These are phyloP conservation scores for Dendrobium nobile DNA, from an alignment of 106 monocot genomes.

Conservation along the genomic window DNA sequence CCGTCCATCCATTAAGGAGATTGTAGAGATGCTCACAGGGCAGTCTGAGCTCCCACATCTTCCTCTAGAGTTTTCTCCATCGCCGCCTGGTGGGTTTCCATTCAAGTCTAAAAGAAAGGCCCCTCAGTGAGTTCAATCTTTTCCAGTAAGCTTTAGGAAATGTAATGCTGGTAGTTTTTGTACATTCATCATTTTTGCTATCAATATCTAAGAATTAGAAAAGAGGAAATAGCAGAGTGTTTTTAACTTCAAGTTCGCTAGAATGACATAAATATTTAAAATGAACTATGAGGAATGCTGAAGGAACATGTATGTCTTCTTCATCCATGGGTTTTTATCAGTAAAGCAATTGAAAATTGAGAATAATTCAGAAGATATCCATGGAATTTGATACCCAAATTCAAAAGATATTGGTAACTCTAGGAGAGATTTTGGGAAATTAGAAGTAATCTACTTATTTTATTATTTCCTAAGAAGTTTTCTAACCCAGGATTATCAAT, in stretches of 20 bases:
- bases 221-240: not conserved
- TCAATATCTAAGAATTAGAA: not conserved
- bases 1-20: slow-evolving; percentile 61
- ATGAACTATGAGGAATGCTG: not conserved
- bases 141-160: slow-evolving; percentile 1
- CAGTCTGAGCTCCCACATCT: slow-evolving; percentile 61
- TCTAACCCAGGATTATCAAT: no score
- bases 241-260: not conserved
- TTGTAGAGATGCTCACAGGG: slow-evolving; percentile 75
- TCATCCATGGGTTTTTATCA: slow-evolving; percentile 1
- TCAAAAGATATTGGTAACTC: not conserved
- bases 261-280: not conserved
- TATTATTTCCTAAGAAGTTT: no score
- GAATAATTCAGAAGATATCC: not conserved
- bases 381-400: not conserved
- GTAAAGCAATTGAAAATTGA: not conserved
- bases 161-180: slow-evolving; percentile 9
- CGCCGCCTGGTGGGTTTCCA: slow-evolving; percentile 60
- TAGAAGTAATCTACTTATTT: no score
- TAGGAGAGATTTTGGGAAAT: not conserved
- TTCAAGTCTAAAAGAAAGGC: slow-evolving; percentile 61
- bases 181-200: slow-evolving; percentile 14
- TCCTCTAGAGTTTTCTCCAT: slow-evolving; percentile 88
- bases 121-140: slow-evolving; percentile 30
- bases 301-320: not conserved